Evolutionary conservation across 2,329 filamentous ascomycete species (phyloP).

Genomic region (Escovopsis sp.): DNA sequence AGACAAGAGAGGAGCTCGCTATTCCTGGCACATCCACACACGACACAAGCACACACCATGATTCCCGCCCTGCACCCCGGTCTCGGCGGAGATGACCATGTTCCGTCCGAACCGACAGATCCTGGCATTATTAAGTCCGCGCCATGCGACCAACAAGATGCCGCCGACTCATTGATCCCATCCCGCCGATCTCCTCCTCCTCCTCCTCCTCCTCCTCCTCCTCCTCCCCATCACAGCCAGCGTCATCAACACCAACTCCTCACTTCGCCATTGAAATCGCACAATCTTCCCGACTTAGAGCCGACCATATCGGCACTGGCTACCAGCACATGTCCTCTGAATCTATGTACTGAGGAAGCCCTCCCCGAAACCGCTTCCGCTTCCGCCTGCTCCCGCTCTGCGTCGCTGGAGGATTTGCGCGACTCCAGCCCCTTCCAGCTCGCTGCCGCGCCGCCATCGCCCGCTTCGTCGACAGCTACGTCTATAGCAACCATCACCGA

Average conservation of each 20-base stretch:
- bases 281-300: too few species aligned
- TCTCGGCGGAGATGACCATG: constrained; percentile 20
- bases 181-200: constrained; percentile 6
- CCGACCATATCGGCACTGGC: too few species aligned
- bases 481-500: too few species aligned
- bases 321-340: too few species aligned
- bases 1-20: too few species aligned
- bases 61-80: constrained; percentile 32
- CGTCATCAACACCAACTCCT: constrained; percentile 9
- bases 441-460: constrained; percentile 4
- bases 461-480: constrained; percentile 4
- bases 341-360: too few species aligned
- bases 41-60: constrained; percentile 7
- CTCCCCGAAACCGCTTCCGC: too few species aligned
- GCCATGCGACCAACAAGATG: constrained; percentile 5
- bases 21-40: too few species aligned
- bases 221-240: constrained; percentile 11
- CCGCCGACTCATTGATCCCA: constrained; percentile 5
- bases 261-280: constrained; percentile 9
- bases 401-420: constrained; percentile 2
- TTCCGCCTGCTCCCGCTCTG: constrained; percentile 13
- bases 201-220: too few species aligned
- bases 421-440: not conserved
- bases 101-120: not conserved
- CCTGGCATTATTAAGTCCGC: constrained; percentile 4